phyloP scores from a whole-genome alignment of 2,329 filamentous ascomycete genomes.

The Aspergillus spinulosporus region DNA sequence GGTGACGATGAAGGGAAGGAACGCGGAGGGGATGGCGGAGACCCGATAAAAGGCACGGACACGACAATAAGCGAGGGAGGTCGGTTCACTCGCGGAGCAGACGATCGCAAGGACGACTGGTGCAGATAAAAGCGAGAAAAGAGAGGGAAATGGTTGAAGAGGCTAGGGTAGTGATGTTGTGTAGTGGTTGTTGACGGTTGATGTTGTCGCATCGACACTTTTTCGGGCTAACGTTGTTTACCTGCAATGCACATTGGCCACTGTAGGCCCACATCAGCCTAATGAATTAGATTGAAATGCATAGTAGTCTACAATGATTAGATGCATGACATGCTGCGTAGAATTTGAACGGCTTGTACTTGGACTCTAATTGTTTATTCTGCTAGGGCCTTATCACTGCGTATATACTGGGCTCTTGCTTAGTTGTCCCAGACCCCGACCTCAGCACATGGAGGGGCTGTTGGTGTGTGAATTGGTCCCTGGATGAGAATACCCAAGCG shows the following conservation, averaged over 20 bases:
- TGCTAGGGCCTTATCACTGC: not conserved
- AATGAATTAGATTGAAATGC: not conserved
- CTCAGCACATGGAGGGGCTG: not conserved
- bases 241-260: conserved; percentile 6
- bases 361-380: not conserved
- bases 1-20: conserved; percentile 8
- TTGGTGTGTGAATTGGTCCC: not conserved
- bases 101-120: not conserved
- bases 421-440: not conserved
- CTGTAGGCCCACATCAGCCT: not conserved
- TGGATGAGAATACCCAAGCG: not conserved
- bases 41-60: conserved; percentile 25
- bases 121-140: not conserved
- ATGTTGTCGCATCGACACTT: not conserved
- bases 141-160: not conserved
- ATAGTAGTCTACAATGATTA: no score
- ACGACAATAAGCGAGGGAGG: conserved; percentile 24
- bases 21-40: conserved; percentile 8
- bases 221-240: conserved; percentile 15
- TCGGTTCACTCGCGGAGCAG: conserved; percentile 2
- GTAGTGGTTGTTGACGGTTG: not conserved
- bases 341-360: not conserved
- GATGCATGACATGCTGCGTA: no score
- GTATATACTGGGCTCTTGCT: not conserved
- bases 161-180: not conserved